Percentiles rank a stretch among this genome's conserved stretches.
phyloP scores from a whole-genome alignment of 225 moss, liverwort and hornwort genomes.

The Straminergon stramineum region DNA sequence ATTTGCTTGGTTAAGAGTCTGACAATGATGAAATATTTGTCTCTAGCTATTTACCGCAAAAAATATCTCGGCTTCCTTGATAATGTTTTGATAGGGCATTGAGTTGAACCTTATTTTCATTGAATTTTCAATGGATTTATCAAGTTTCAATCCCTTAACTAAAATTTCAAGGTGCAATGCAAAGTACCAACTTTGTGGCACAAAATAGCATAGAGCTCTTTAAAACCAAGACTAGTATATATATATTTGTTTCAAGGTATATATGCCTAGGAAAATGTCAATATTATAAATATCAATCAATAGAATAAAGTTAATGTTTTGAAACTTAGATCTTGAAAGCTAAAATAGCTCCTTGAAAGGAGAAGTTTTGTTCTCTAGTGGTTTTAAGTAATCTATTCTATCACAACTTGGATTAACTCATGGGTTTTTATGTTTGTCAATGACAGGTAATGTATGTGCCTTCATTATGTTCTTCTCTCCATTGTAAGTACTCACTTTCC shows the following conservation, averaged over 20 bases:
- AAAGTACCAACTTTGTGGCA: background rate
- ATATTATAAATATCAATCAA: background rate
- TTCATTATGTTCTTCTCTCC: slow-evolving; percentile 51
- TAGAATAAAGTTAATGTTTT: background rate
- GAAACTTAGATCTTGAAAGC: background rate
- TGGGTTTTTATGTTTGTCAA: background rate
- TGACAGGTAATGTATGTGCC: slow-evolving; percentile 36
- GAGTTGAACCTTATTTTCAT: background rate
- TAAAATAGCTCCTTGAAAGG: background rate
- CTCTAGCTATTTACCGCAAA: too few relatives aligned
- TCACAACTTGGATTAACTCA: background rate
- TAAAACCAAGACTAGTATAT: too few relatives aligned
- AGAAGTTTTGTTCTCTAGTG: background rate
- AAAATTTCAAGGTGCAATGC: background rate
- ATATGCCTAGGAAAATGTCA: fast-evolving
- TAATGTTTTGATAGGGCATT: background rate
- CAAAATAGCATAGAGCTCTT: background rate
- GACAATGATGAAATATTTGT: too few relatives aligned
- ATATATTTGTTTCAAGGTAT: background rate
- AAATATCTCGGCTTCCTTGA: background rate
- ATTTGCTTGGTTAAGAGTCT: background rate
- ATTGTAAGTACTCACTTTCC: slow-evolving; percentile 14
- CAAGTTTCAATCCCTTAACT: background rate
- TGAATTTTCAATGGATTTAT: background rate
- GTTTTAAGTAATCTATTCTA: background rate